Base-by-base conservation (phyloP, 345 rosid species). In the Eucalyptus cloeziana region DNA sequence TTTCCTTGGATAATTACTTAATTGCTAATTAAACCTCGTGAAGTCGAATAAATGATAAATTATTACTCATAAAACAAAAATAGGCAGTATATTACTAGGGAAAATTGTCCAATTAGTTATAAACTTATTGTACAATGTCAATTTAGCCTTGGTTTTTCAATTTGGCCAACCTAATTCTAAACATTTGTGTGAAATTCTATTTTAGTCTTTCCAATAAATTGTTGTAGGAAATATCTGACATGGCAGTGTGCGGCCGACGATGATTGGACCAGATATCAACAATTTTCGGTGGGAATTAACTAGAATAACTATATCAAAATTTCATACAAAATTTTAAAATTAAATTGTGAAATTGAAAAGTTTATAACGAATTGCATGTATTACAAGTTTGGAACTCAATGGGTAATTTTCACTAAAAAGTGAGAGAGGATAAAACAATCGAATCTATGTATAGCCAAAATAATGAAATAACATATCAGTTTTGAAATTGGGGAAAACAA, bases 171-270 rank as follows among this genome's bases (percentile, higher is more conserved):
- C 12, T 76, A 40, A 8, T 76, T 21, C 8, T 5, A 40, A 37
- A 76, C 2, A 3, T 76, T 76, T 76, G 5, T 1, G 2, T 71
- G 25, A 33, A 33, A 71, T 71, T 17, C 7, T 22, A 71, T 16
- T 71, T 11, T 71, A 71, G 12, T 33, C 25, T 3, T 71, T 33
- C 44, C 13, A 33, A 10, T 7, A 10, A 33, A 8, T 17, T 33
- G 2, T 71, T 2, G 2, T 16, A 3, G 2, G 4, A 33, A 71
- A 71, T 33, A 7, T 8, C 2, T 33, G 1, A 33, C 24, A 31
- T 33, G 7, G 43, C 2, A 1, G 13, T 16, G 24, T 33, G 80
- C 1, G 6, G 21, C 6, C 0, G 2, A 15, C 10, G 3, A 64
- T n/a, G 21, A 30, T 8, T 7, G 10, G 31, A 64, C 10, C 3